Percentiles rank a stretch among this genome's conserved stretches.
These are phyloP conservation scores for Cardamine chenopodiifolia DNA, from an alignment of 345 rosid genomes.

Conservation along the genomic window DNA sequence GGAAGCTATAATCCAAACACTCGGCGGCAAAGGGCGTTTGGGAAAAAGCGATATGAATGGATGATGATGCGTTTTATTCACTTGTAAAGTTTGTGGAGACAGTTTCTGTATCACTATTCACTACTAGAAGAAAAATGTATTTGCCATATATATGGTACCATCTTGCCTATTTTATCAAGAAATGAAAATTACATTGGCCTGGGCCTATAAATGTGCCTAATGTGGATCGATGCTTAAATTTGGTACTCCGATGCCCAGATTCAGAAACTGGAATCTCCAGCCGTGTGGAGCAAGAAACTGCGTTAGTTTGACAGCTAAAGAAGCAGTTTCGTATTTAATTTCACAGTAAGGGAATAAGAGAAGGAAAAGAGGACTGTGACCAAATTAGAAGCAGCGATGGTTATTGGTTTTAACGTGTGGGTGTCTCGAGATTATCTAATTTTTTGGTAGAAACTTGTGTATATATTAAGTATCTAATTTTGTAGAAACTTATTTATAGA, in stretches of 20 bases:
- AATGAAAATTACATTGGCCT: not conserved
- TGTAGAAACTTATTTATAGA: constrained; percentile 2
- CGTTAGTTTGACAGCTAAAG: constrained; percentile 21
- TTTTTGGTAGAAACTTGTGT: not conserved
- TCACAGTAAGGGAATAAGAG: constrained; percentile 14
- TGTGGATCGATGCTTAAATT: not conserved
- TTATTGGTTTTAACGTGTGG: constrained; percentile 34
- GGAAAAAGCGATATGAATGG: constrained; percentile 20
- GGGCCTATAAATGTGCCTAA: not conserved
- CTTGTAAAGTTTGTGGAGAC: constrained; percentile 7
- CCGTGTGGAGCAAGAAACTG: constrained; percentile 40
- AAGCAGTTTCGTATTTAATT: constrained; percentile 10
- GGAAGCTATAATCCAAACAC: constrained; percentile 93
- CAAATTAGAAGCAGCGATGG: not conserved
- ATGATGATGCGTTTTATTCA: constrained; percentile 5
- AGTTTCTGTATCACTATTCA: constrained; percentile 20
- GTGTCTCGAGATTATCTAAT: constrained; percentile 23
- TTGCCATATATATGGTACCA: not conserved
- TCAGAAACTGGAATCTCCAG: constrained; percentile 26
- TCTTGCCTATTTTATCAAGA: not conserved
- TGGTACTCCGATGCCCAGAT: constrained; percentile 7
- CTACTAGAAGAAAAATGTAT: constrained; percentile 7
- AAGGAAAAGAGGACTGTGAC: not conserved
- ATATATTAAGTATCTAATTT: not conserved
- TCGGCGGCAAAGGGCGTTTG: constrained; percentile 63